A percentile compares a stretch with the other conserved stretches of the same genome.
Evolutionary conservation across 1,139 yeast genomes (phyloP).

Genomic region (Pichia sp.): DNA sequence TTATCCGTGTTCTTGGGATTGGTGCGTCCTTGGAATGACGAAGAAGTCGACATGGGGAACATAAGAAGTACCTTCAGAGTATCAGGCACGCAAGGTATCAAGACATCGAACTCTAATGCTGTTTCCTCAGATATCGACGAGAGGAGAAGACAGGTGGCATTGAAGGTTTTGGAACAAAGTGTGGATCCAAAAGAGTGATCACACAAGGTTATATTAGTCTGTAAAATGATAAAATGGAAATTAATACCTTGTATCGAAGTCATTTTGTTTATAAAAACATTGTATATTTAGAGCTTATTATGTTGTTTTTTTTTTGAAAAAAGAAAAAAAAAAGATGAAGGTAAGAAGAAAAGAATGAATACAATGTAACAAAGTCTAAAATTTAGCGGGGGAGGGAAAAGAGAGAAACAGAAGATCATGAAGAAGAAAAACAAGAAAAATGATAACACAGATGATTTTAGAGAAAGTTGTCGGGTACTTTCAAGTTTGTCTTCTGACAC

Average conservation of each 20-base stretch:
- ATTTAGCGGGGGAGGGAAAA: not conserved
- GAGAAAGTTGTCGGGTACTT: not conserved
- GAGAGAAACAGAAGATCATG: too few species aligned
- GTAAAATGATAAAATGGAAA: not conserved
- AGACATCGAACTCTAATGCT: not conserved
- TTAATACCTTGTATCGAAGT: not conserved
- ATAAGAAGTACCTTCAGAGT: conserved; percentile 57
- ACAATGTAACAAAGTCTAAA: not conserved
- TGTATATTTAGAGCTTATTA: not conserved
- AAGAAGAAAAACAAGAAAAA: not conserved
- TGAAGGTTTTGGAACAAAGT: conserved; percentile 77
- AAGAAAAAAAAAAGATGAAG: not conserved
- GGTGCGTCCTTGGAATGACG: conserved; percentile 65
- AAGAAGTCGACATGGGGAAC: conserved; percentile 70
- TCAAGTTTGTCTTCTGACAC: not conserved
- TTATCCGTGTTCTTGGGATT: conserved; percentile 51
- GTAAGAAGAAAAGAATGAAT: too few species aligned
- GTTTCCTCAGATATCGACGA: conserved; percentile 41
- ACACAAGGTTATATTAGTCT: not conserved
- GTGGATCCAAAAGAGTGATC: conserved; percentile 32
- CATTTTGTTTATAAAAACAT: not conserved
- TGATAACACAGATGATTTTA: not conserved
- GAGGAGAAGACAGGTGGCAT: conserved; percentile 80
- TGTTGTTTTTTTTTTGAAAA: not conserved
- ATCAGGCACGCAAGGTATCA: conserved; percentile 32